Base-by-base conservation (phyloP, 1,284 basidiomycete species). In the Rhodotorula sp. region DNA sequence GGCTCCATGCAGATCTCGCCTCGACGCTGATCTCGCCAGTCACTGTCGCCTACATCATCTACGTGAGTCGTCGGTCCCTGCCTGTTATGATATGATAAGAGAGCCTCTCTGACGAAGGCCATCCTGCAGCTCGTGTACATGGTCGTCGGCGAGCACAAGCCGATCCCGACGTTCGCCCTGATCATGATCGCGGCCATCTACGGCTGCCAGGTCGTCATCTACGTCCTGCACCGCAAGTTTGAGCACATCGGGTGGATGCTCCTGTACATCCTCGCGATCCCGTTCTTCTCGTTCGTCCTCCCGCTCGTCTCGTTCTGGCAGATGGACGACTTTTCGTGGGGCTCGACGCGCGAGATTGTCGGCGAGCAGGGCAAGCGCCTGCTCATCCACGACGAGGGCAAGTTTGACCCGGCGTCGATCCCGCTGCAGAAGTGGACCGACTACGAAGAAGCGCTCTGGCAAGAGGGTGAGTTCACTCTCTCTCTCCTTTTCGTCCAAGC, bases 221-320 rank as follows among this genome's bases (percentile, higher is more conserved):
- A 98, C 85, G 86, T 99, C 76, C 83, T 99, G 78, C 97, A 97
- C 81, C 89, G 95, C 76, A 94, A 97, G 82, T 99, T 97, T 83
- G 97, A 98, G 91, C 87, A 98, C 66, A 87, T 97, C 47, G 92
- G 92, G 3, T 97, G 93, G 93, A 97, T 97, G 93, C 79, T 95
- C 57, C 67, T 97, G 83, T 97, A 97, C 83, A 91, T 97, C 80
- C 81, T 93, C 28, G 94, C 93, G 64, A 93, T 95, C 75, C 93
- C 93, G 5, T 87, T 87, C 62, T 95, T 93, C 85, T 94, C 94
- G 28, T 90, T 99, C 84, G 86, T 94, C 82, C 86, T 98, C 54
- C 95, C 95, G 1, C 83, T 97, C 28, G 97, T 97, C 82, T 95
- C 95, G 2, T 98, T 98, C 89, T 99, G 95, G 95, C 88, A 86